These are phyloP conservation scores for Rhytidiadelphus loreus DNA, from an alignment of 225 moss, liverwort and hornwort genomes.

Conservation along the genomic window DNA sequence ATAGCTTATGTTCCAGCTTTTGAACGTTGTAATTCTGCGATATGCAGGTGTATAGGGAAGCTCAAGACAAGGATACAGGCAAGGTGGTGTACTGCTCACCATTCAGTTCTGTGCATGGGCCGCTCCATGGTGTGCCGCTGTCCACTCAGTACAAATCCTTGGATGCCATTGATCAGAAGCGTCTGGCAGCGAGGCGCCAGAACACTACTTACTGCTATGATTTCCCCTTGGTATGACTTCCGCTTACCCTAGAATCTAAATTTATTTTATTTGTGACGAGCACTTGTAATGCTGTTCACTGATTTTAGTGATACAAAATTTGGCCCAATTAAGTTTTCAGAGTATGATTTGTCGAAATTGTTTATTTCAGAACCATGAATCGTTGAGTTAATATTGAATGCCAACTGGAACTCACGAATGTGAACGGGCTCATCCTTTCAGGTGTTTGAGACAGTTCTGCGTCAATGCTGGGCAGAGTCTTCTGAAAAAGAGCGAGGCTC, in stretches of 20 bases:
- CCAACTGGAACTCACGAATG: neutral
- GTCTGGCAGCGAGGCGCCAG: slow-evolving; percentile 66
- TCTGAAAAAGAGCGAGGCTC: neutral
- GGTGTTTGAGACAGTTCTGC: slow-evolving; percentile 81
- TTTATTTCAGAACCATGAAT: neutral
- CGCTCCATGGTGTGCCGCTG: slow-evolving; percentile 67
- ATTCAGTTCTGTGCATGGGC: slow-evolving; percentile 33
- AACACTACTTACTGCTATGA: slow-evolving; percentile 95
- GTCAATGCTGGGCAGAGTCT: slow-evolving; percentile 55
- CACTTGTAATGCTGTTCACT: neutral
- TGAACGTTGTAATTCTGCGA: neutral
- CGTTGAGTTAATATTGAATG: neutral
- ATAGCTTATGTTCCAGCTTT: neutral
- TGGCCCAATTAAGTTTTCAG: neutral
- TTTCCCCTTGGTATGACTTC: slow-evolving; percentile 62
- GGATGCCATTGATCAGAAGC: slow-evolving; percentile 76
- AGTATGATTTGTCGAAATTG: neutral
- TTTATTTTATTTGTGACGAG: neutral
- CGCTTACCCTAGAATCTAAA: neutral
- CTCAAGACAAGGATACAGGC: slow-evolving; percentile 55
- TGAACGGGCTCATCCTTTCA: neutral
- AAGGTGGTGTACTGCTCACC: slow-evolving; percentile 82
- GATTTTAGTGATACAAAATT: neutral
- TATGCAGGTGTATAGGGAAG: slow-evolving; percentile 82
- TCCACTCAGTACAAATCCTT: slow-evolving; percentile 62